Evolutionary conservation across 306 rosid genomes (phyloP).

Genomic region (Vachellia pachyceras): DNA sequence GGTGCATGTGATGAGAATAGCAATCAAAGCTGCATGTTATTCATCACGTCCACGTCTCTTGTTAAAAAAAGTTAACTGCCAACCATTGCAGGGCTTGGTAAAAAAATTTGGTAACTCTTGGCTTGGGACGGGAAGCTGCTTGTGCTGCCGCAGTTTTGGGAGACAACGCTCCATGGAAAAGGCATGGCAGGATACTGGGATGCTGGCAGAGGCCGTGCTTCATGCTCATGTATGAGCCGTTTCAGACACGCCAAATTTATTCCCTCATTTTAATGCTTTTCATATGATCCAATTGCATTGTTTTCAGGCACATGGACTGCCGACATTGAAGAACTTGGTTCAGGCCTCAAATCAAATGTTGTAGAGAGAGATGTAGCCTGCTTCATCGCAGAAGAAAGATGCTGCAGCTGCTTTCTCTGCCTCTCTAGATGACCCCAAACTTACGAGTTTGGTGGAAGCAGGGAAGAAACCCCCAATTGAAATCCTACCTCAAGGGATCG

Average conservation of each 20-base stretch:
- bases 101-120: conserved; percentile 81
- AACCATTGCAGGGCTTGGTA: conserved; percentile 76
- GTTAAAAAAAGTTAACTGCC: background rate
- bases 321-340: conserved; percentile 88
- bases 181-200: conserved; percentile 99
- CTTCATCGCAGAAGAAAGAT: conserved; percentile 69
- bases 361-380: conserved; percentile 88
- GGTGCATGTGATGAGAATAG: too few relatives aligned
- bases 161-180: conserved; percentile 98
- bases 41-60: conserved; percentile 7
- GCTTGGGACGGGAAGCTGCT: conserved; percentile 98
- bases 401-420: conserved; percentile 92
- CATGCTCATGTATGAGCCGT: conserved; percentile 82
- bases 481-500: conserved; percentile 94
- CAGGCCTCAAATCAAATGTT: conserved; percentile 91
- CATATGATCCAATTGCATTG: conserved; percentile 44
- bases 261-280: conserved; percentile 28
- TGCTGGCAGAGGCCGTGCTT: conserved; percentile 99
- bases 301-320: conserved; percentile 94
- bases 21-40: conserved; percentile 25
- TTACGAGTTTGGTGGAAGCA: conserved; percentile 91
- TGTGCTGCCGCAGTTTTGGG: conserved; percentile 96
- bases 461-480: conserved; percentile 94
- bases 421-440: conserved; percentile 95
- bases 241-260: conserved; percentile 6